These are phyloP conservation scores for Alternaria dauci DNA, from an alignment of 2,329 filamentous ascomycete genomes.

Conservation along the genomic window DNA sequence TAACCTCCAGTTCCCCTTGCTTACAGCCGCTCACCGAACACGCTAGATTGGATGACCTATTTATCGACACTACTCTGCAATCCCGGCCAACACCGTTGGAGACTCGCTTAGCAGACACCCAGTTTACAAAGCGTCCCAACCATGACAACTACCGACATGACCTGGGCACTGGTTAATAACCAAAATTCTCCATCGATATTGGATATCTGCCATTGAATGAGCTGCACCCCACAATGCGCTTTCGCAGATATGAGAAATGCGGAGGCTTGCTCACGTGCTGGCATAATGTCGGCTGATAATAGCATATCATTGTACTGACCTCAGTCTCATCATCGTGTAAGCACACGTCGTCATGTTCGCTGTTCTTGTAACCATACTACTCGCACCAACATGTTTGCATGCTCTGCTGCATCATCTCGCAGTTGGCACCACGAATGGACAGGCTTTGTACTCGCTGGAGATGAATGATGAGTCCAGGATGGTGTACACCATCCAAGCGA, in stretches of 20 bases:
- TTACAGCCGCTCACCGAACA: not conserved
- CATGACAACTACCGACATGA: not conserved
- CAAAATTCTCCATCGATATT: constrained; percentile 19
- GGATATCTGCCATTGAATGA: constrained; percentile 18
- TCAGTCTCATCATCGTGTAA: not conserved
- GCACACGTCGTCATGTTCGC: constrained; percentile 12
- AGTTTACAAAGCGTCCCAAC: not conserved
- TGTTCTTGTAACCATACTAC: constrained; percentile 12
- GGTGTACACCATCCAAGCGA: constrained; percentile 20
- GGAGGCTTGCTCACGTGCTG: not conserved
- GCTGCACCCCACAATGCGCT: constrained; percentile 28
- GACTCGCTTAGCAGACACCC: not conserved
- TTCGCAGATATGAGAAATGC: not conserved
- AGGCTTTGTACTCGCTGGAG: constrained; percentile 27
- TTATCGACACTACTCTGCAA: not conserved
- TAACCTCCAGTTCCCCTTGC: not conserved
- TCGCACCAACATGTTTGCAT: constrained; percentile 11
- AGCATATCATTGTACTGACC: not conserved
- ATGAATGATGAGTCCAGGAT: constrained; percentile 21
- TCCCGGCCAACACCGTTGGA: not conserved
- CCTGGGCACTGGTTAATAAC: constrained; percentile 5
- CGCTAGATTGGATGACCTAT: not conserved
- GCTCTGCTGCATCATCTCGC: constrained; percentile 30
- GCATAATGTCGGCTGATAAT: not conserved
- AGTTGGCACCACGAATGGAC: constrained; percentile 26